These are phyloP conservation scores for Monosporozyma servazzii DNA, from an alignment of 805 yeast species.

Conservation along the genomic window DNA sequence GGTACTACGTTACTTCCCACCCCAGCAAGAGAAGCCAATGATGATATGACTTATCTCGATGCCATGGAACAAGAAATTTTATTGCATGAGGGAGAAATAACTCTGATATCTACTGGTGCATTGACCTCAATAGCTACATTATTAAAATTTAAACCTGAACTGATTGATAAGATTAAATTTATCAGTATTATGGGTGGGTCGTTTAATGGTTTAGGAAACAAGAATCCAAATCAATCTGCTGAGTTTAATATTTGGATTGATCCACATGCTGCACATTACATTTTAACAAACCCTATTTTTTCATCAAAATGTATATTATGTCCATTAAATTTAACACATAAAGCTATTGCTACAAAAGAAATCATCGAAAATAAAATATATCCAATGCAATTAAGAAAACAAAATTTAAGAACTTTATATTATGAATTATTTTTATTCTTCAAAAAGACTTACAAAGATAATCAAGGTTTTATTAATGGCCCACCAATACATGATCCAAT, in stretches of 20 bases:
- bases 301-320: constrained; percentile 43
- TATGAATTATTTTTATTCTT: constrained; percentile 46
- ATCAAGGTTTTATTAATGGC: constrained; percentile 41
- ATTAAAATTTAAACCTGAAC: constrained; percentile 45
- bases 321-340: constrained; percentile 66
- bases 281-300: constrained; percentile 41
- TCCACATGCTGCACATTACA: constrained; percentile 59
- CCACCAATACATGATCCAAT: constrained; percentile 80
- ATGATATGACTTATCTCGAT: constrained; percentile 31
- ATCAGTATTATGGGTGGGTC: constrained; percentile 73
- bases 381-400: constrained; percentile 18
- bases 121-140: constrained; percentile 62
- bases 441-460: constrained; percentile 35
- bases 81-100: constrained; percentile 38
- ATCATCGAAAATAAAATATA: constrained; percentile 35
- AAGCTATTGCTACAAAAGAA: constrained; percentile 37
- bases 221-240: constrained; percentile 45
- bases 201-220: constrained; percentile 34
- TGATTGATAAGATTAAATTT: constrained; percentile 39
- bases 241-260: constrained; percentile 74
- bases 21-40: constrained; percentile 8
- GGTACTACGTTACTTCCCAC: constrained; percentile 56
- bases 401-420: constrained; percentile 45
- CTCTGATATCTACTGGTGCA: constrained; percentile 69
- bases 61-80: constrained; percentile 38